phyloP scores from a whole-genome alignment of 768 basidiomycete species.

The Trametes cinnabarina region DNA sequence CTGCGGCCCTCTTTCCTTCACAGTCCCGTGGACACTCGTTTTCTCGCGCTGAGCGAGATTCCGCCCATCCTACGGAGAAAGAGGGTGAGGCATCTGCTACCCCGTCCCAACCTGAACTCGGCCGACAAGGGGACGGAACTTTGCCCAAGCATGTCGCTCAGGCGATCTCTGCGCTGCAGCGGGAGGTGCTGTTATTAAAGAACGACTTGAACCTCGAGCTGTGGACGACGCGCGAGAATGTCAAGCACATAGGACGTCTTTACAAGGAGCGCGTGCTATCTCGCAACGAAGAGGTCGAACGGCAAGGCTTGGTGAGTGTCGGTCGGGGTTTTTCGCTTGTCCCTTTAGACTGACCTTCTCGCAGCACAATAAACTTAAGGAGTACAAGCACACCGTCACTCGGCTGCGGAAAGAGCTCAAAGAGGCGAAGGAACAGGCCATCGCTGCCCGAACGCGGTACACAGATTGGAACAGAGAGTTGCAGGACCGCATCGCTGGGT shows the following conservation, averaged over 20 bases:
- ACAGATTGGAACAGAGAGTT: conserved; percentile 81
- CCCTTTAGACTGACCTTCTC: too few species aligned
- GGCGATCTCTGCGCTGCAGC: conserved; percentile 68
- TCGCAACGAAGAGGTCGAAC: conserved; percentile 74
- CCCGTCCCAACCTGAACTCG: not conserved
- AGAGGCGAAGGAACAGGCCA: conserved; percentile 71
- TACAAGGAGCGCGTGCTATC: conserved; percentile 72
- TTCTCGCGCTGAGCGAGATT: conserved; percentile 21
- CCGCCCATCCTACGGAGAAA: not conserved
- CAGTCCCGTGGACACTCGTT: conserved; percentile 24
- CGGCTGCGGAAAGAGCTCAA: conserved; percentile 66
- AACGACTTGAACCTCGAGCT: conserved; percentile 85
- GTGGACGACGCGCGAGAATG: conserved; percentile 79
- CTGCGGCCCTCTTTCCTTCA: conserved; percentile 41
- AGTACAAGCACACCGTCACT: conserved; percentile 67
- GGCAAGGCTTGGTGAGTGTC: conserved; percentile 70
- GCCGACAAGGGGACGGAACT: not conserved
- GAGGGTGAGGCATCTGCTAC: not conserved
- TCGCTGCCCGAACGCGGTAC: conserved; percentile 72
- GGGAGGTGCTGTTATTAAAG: conserved; percentile 69
- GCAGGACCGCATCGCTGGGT: conserved; percentile 70
- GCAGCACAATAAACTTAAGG: conserved; percentile 80
- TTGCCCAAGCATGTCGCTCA: conserved; percentile 45
- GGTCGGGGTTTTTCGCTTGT: too few species aligned
- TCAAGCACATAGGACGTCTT: conserved; percentile 77